Conservation (phyloP, 2,329 filamentous ascomycete species). For the Stagonosporopsis tanaceti region DNA sequence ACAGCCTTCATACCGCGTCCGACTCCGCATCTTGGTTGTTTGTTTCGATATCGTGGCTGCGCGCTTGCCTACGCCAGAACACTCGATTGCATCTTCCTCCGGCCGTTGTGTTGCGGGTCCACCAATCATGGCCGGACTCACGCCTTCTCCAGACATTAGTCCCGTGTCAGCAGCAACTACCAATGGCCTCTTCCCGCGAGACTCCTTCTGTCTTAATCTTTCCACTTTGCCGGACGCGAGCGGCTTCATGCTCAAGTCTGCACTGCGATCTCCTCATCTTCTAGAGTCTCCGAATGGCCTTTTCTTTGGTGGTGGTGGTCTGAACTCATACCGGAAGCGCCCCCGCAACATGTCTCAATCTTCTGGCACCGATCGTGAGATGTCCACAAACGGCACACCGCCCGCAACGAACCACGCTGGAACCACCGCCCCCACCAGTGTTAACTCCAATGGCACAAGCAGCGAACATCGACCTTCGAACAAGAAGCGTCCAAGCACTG, state of each 20-base stretch:
- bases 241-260: conserved; percentile 49
- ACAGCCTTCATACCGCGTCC: conserved; percentile 9
- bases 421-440: conserved; percentile 41
- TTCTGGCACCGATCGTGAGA: conserved; percentile 51
- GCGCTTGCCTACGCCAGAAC: conserved; percentile 37
- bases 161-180: conserved; percentile 53
- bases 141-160: conserved; percentile 54
- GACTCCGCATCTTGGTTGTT: conserved; percentile 18
- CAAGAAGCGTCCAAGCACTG: conserved; percentile 51
- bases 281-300: conserved; percentile 50
- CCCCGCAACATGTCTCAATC: conserved; percentile 55
- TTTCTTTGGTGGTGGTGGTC: conserved; percentile 35
- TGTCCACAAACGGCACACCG: conserved; percentile 44
- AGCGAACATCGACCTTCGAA: conserved; percentile 38
- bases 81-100: conserved; percentile 40
- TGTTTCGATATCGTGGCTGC: conserved; percentile 37
- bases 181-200: conserved; percentile 49
- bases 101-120: conserved; percentile 35
- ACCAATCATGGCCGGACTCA: conserved; percentile 52
- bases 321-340: conserved; percentile 48
- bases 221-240: conserved; percentile 48
- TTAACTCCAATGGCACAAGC: conserved; percentile 34
- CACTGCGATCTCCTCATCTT: conserved; percentile 50
- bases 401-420: conserved; percentile 37
- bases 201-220: conserved; percentile 52